These are phyloP conservation scores for Solanum infundibuliforme DNA, from an alignment of 257 asterid genomes.

Conservation along the genomic window DNA sequence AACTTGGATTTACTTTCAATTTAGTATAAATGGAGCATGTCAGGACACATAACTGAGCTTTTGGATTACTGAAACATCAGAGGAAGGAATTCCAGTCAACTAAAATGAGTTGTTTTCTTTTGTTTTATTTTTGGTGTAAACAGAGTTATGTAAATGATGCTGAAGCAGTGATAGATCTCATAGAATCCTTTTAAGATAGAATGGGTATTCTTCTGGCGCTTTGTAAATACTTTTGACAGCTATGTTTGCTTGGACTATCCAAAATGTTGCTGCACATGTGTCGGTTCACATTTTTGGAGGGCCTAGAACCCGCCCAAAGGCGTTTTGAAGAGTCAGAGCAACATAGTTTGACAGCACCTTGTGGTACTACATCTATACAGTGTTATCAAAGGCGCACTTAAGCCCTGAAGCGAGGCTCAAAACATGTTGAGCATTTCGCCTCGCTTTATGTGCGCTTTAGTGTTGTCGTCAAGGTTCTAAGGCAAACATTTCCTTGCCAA, in stretches of 20 bases:
- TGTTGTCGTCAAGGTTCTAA: too few species aligned
- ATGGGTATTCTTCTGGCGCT: neutral
- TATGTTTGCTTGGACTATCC: neutral
- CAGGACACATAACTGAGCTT: neutral
- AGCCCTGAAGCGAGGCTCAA: too few species aligned
- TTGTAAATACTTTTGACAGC: neutral
- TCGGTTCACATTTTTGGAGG: neutral
- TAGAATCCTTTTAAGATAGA: neutral
- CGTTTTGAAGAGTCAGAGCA: neutral
- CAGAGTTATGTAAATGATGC: neutral
- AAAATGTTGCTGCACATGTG: neutral
- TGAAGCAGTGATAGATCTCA: neutral
- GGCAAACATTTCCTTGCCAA: too few species aligned
- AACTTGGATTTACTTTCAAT: neutral
- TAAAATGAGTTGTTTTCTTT: neutral
- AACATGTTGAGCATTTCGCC: too few species aligned
- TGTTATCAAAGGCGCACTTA: too few species aligned
- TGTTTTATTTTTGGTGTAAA: neutral
- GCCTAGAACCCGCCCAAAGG: neutral
- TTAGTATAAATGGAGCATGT: neutral
- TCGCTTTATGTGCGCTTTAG: too few species aligned
- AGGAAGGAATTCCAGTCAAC: neutral
- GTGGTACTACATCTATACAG: neutral
- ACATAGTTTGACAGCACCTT: neutral
- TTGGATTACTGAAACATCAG: neutral